A percentile compares a stretch with the other conserved stretches of the same genome.
These are phyloP conservation scores for Sordariomycetes sp. DNA, from an alignment of 2,329 filamentous ascomycete genomes.

Conservation along the genomic window DNA sequence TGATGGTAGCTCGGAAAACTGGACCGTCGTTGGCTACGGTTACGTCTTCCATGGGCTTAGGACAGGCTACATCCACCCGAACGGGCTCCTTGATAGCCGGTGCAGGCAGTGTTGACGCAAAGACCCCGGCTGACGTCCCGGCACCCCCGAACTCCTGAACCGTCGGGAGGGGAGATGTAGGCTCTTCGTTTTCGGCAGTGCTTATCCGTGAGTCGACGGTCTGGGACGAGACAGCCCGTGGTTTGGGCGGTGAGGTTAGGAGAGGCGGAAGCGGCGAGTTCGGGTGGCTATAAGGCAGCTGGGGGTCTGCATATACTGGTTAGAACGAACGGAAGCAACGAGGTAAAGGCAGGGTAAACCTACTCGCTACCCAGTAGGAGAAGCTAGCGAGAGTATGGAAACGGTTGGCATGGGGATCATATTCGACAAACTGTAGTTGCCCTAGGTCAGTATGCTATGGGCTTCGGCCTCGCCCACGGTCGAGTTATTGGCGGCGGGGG, in stretches of 20 bases:
- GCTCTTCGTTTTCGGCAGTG: conserved; percentile 55
- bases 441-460: not conserved
- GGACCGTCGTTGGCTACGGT: conserved; percentile 84
- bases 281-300: conserved; percentile 40
- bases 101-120: not conserved
- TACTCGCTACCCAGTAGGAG: conserved; percentile 52
- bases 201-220: conserved; percentile 78
- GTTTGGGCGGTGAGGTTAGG: conserved; percentile 60
- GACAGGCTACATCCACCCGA: conserved; percentile 80
- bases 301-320: conserved; percentile 25
- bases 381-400: conserved; percentile 84
- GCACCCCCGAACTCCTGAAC: conserved; percentile 8
- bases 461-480: not conserved
- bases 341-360: not conserved
- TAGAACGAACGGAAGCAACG: not conserved
- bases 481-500: not conserved
- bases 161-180: conserved; percentile 34
- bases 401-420: conserved; percentile 84
- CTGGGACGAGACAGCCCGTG: conserved; percentile 76
- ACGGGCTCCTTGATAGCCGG: conserved; percentile 36
- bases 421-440: conserved; percentile 71
- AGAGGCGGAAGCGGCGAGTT: conserved; percentile 62
- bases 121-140: not conserved
- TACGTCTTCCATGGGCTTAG: conserved; percentile 76
- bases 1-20: conserved; percentile 92